These are phyloP conservation scores for Kurtzmaniella quercitrusa DNA, from an alignment of 1,139 yeast genomes.

Conservation along the genomic window DNA sequence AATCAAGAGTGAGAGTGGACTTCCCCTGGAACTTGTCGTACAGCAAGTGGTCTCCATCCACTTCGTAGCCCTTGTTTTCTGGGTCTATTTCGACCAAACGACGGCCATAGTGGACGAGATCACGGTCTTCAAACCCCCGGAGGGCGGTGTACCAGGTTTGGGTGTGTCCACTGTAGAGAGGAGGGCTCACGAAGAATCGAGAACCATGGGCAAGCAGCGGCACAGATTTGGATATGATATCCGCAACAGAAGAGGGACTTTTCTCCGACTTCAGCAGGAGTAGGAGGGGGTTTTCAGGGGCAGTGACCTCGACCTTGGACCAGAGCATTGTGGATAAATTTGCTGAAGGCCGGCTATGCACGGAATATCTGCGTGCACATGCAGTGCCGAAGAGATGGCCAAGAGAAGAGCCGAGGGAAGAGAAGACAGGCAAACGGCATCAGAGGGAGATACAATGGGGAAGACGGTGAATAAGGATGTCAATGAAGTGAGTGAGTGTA, in stretches of 20 bases:
- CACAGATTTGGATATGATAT: slow-evolving; percentile 22
- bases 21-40: slow-evolving; percentile 42
- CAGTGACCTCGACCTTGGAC: slow-evolving; percentile 23
- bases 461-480: no score
- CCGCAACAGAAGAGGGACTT: slow-evolving; percentile 16
- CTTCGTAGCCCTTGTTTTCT: slow-evolving; percentile 24
- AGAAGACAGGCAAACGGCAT: background rate
- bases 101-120: slow-evolving; percentile 36
- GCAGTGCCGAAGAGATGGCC: background rate
- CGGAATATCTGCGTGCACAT: background rate
- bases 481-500: no score
- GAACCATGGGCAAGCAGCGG: slow-evolving; percentile 32
- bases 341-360: background rate
- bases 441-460: no score
- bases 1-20: slow-evolving; percentile 39
- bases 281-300: slow-evolving; percentile 24
- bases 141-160: slow-evolving; percentile 46
- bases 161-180: slow-evolving; percentile 39
- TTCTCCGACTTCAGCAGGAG: slow-evolving; percentile 16
- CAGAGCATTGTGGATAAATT: slow-evolving; percentile 11
- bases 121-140: slow-evolving; percentile 31
- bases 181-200: slow-evolving; percentile 33
- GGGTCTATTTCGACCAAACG: slow-evolving; percentile 25
- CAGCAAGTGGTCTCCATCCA: slow-evolving; percentile 26
- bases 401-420: background rate